phyloP scores from a whole-genome alignment of 306 rosid species.

The Cucumis hystrix region DNA sequence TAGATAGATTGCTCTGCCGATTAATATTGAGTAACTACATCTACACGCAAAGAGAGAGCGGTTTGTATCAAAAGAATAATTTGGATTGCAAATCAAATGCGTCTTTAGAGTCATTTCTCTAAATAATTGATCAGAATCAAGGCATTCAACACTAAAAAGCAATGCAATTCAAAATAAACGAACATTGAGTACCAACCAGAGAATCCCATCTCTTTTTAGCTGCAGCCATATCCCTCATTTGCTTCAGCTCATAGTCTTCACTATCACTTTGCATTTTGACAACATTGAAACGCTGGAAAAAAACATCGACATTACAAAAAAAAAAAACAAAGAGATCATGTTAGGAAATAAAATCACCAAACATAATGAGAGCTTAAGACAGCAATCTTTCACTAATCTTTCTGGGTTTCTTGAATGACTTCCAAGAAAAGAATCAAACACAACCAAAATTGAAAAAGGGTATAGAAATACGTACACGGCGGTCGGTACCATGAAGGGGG shows the following conservation, averaged over 20 bases:
- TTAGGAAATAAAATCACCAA: background rate
- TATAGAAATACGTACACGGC: constrained; percentile 21
- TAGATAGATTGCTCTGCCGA: background rate
- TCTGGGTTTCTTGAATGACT: background rate
- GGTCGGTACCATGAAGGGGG: background rate
- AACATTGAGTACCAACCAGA: constrained; percentile 42
- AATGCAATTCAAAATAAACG: background rate
- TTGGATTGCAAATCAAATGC: too few relatives aligned
- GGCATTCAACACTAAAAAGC: background rate
- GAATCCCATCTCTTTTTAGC: constrained; percentile 95
- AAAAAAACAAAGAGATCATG: background rate
- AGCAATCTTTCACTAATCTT: background rate
- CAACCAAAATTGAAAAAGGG: background rate
- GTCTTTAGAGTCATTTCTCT: too few relatives aligned
- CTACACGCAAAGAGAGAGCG: background rate
- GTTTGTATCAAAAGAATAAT: too few relatives aligned
- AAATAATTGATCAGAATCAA: too few relatives aligned
- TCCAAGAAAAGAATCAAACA: background rate
- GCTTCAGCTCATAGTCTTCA: constrained; percentile 80
- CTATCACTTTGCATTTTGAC: constrained; percentile 39
- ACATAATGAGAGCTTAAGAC: background rate
- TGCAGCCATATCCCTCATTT: constrained; percentile 83
- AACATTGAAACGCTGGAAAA: constrained; percentile 20
- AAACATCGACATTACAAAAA: background rate
- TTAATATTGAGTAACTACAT: background rate